These are phyloP conservation scores for Guadua angustifolia DNA, from an alignment of 176 grass and related monocot genomes.

Conservation along the genomic window DNA sequence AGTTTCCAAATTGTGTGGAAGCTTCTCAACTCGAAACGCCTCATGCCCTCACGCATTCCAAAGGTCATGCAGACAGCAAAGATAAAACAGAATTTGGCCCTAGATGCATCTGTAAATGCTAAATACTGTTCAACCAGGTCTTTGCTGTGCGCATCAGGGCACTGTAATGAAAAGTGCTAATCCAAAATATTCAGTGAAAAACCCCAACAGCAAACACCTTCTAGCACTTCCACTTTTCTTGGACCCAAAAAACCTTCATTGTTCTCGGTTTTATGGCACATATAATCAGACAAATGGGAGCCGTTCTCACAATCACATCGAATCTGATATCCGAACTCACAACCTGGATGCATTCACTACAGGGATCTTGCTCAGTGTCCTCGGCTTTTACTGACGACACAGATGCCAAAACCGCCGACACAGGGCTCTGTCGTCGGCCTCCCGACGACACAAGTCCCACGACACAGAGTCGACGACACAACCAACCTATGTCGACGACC, in stretches of 20 bases:
- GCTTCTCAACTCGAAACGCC: background rate
- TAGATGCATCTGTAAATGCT: background rate
- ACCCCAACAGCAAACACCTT: background rate
- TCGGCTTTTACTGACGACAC: too few species aligned
- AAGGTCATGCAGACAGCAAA: background rate
- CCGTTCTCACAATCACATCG: background rate
- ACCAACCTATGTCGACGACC: too few species aligned
- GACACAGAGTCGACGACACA: too few species aligned
- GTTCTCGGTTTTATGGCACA: background rate
- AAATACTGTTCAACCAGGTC: background rate
- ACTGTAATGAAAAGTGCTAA: background rate
- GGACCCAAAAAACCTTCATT: background rate
- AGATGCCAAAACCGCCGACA: too few species aligned
- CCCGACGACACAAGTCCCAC: too few species aligned
- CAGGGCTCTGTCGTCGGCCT: too few species aligned
- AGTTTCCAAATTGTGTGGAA: background rate
- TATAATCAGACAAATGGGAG: background rate
- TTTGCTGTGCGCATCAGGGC: background rate
- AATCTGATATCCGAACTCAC: background rate
- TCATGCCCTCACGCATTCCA: background rate
- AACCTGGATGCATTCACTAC: background rate
- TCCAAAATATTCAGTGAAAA: constrained; percentile 8
- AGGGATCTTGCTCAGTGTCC: too few species aligned
- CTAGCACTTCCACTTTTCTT: background rate
- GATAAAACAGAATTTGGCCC: background rate